Percentiles rank a stretch among this genome's conserved stretches.
phyloP scores from a whole-genome alignment of 2,329 filamentous ascomycete species.

The Alternaria incomplexa region DNA sequence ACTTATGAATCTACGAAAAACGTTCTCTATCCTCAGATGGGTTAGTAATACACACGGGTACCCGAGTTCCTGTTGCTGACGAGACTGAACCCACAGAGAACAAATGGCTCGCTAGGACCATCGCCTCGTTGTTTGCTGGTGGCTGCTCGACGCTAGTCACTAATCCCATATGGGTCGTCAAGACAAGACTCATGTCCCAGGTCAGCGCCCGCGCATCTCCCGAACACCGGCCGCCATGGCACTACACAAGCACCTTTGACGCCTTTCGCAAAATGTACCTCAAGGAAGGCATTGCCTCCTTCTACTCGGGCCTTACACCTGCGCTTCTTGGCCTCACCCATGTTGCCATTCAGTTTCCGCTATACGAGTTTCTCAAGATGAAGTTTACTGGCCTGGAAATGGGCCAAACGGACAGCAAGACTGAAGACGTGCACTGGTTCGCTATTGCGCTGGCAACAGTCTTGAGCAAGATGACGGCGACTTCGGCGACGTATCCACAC shows the following conservation, averaged over 20 bases:
- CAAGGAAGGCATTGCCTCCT: conserved; percentile 84
- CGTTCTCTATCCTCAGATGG: conserved; percentile 70
- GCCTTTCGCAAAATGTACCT: conserved; percentile 96
- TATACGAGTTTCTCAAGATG: conserved; percentile 92
- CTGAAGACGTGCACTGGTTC: conserved; percentile 73
- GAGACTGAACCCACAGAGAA: conserved; percentile 59
- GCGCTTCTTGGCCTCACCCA: conserved; percentile 91
- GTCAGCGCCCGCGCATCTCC: conserved; percentile 64
- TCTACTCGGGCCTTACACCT: conserved; percentile 93
- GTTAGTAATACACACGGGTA: conserved; percentile 29
- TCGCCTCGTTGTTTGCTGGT: conserved; percentile 88
- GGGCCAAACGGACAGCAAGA: conserved; percentile 68
- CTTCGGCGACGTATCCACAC: conserved; percentile 94
- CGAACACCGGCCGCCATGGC: conserved; percentile 75
- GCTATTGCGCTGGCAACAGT: conserved; percentile 90
- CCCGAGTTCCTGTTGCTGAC: conserved; percentile 15
- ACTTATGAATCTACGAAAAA: conserved; percentile 91
- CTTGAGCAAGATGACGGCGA: conserved; percentile 91
- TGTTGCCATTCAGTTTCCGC: conserved; percentile 95
- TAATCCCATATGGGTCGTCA: conserved; percentile 99
- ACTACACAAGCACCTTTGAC: conserved; percentile 88
- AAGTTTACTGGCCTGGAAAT: conserved; percentile 89
- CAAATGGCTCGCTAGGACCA: conserved; percentile 79
- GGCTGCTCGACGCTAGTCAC: conserved; percentile 92
- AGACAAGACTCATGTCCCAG: conserved; percentile 97